phyloP scores from a whole-genome alignment of 495 filamentous ascomycete species.

The Neurospora hispaniola region DNA sequence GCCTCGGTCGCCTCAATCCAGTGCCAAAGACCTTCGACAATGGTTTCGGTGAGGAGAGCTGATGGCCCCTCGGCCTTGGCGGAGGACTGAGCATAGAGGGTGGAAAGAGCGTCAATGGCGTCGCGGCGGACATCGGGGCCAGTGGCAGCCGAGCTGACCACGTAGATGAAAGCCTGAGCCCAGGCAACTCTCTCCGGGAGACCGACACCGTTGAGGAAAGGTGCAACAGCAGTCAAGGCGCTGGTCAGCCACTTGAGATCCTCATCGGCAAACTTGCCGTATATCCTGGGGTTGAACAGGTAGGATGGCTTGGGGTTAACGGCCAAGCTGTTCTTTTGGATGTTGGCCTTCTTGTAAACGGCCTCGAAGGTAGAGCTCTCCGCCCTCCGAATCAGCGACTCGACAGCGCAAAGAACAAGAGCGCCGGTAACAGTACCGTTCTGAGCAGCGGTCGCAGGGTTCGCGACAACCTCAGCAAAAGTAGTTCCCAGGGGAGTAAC shows the following conservation, averaged over 20 bases:
- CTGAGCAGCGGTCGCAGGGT: slow-evolving; percentile 65
- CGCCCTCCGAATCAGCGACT: slow-evolving; percentile 32
- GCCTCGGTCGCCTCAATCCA: slow-evolving; percentile 60
- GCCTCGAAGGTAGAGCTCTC: slow-evolving; percentile 31
- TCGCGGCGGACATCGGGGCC: slow-evolving; percentile 48
- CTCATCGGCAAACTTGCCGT: slow-evolving; percentile 64
- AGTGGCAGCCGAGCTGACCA: slow-evolving; percentile 51
- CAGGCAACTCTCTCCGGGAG: slow-evolving; percentile 44
- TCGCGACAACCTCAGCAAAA: slow-evolving; percentile 65
- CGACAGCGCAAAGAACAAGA: slow-evolving; percentile 60
- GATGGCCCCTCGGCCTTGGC: slow-evolving; percentile 28
- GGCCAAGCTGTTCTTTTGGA: slow-evolving; percentile 51
- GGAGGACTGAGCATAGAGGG: slow-evolving; percentile 44
- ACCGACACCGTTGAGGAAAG: slow-evolving; percentile 22
- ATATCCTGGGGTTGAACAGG: slow-evolving; percentile 72
- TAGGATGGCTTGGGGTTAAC: slow-evolving; percentile 70
- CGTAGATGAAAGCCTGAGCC: slow-evolving; percentile 72
- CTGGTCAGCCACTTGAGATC: slow-evolving; percentile 69
- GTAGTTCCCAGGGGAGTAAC: slow-evolving; percentile 57
- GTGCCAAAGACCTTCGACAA: slow-evolving; percentile 68
- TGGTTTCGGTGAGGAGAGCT: slow-evolving; percentile 39
- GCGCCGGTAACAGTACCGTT: slow-evolving; percentile 64
- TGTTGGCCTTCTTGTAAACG: slow-evolving; percentile 46
- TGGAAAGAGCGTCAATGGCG: slow-evolving; percentile 46
- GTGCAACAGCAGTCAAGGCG: slow-evolving; percentile 52